Evolutionary conservation across 2,329 filamentous ascomycete species (phyloP), one percentile per base, ranked within the genome.

Genomic region (Rutstroemia sp.): DNA sequence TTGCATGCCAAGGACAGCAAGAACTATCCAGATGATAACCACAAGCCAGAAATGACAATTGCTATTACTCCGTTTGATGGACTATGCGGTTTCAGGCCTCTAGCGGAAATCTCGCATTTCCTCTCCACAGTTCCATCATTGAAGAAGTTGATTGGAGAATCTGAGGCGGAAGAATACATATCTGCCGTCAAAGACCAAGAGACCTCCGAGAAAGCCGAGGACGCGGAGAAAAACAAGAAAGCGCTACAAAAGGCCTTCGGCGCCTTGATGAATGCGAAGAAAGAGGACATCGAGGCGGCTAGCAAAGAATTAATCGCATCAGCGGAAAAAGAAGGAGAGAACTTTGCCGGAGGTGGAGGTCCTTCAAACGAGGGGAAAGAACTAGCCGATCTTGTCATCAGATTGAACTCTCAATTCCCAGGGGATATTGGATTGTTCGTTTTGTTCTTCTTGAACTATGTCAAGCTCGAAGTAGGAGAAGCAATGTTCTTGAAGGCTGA

Each of bases 21-120:
- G 74, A 95, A 99, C 77, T 99, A 99, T 70, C 94, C 92, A 57
- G 91, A 99, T 77, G 92, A 97, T 76, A 99, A 99, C 76, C 94
- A 99, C 79, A 99, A 99, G 76, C 94, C 94, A 37, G 94, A 99
- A 75, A 99, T 99, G 94, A 92, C 94, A 60, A 96, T 99, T 71
- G 94, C 94, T 60, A 87, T 99, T 67, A 97, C 94, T 1, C 87
- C 90, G 0, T 99, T 99, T 64, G 92, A 97, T 70, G 94, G 94
- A 0, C 81, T 99, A 37, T 99, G 94, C 67, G 94, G 94, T 37
- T 99, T 99, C 78, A 83, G 94, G 9, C 94, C 94, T 0, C 77
- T 96, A 21, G 77, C 75, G 5, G 92, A 99, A 73, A 94, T 97
- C 60, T 78, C 84, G 0, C 89, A 95, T 70, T 97, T 97, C 71